Percentiles rank a stretch among this genome's conserved stretches.
Conservation (phyloP, 306 rosid species). For the Quercus aquifolioides region DNA sequence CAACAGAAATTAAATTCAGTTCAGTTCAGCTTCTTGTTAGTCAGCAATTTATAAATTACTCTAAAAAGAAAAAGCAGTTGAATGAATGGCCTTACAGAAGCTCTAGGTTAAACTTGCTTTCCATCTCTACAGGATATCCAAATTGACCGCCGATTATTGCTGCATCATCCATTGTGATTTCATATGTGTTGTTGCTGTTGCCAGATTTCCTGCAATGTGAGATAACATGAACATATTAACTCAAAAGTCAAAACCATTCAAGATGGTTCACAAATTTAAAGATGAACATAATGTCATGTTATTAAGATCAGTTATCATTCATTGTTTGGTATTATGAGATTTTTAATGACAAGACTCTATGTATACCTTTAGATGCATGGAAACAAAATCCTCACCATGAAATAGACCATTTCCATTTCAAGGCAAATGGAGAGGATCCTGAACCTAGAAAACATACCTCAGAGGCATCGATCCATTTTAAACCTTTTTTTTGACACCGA, state of each 20-base stretch:
- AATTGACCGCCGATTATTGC: constrained; percentile 80
- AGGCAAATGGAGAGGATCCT: no score
- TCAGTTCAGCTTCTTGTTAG: neutral
- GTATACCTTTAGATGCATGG: no score
- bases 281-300: no score
- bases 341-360: no score
- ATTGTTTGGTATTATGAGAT: no score
- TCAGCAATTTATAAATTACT: neutral
- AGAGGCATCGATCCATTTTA: no score
- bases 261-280: neutral
- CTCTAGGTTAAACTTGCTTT: constrained; percentile 64
- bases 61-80: neutral
- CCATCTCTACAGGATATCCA: constrained; percentile 73
- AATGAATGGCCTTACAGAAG: constrained; percentile 57
- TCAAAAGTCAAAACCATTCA: neutral
- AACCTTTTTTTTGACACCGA: no score
- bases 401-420: no score
- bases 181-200: constrained; percentile 40
- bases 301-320: no score
- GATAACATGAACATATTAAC: constrained; percentile 2
- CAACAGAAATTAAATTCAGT: constrained; percentile 13
- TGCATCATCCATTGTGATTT: constrained; percentile 78
- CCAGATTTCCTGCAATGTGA: constrained; percentile 51
- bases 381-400: no score
- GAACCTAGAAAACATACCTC: no score